Conservation (phyloP, 106 monocot genomes). For the Hemerocallis citrina region DNA sequence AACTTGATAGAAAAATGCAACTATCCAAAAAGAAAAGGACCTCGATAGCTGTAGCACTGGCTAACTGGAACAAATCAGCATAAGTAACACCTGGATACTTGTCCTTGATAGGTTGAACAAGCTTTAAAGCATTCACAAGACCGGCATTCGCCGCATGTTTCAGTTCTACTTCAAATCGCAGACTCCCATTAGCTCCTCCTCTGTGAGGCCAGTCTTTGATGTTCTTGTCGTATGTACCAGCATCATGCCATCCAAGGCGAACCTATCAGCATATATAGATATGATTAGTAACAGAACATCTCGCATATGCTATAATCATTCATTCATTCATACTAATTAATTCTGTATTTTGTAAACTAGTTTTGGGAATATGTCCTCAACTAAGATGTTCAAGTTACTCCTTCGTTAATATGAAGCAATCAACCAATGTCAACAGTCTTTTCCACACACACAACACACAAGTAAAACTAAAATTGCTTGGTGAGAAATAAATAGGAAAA, state of each 20-base stretch:
- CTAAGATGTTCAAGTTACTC: too few relatives aligned
- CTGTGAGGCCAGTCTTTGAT: constrained; percentile 77
- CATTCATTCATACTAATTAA: too few relatives aligned
- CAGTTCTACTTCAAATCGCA: constrained; percentile 73
- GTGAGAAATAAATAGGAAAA: too few relatives aligned
- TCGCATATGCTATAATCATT: too few relatives aligned
- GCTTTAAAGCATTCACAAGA: constrained; percentile 87
- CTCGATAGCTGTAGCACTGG: constrained; percentile 91
- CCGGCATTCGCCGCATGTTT: constrained; percentile 95
- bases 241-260: constrained; percentile 92
- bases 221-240: constrained; percentile 91
- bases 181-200: constrained; percentile 91
- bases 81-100: constrained; percentile 77
- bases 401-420: too few relatives aligned
- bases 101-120: constrained; percentile 85
- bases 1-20: neutral
- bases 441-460: too few relatives aligned
- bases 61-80: constrained; percentile 90
- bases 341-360: too few relatives aligned
- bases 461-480: too few relatives aligned
- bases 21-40: constrained; percentile 12
- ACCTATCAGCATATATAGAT: constrained; percentile 31
- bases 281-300: too few relatives aligned
- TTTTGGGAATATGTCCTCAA: too few relatives aligned
- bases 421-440: too few relatives aligned